Evolutionary conservation across 495 filamentous ascomycete genomes (phyloP).

Genomic region (Xylaria bambusicola): DNA sequence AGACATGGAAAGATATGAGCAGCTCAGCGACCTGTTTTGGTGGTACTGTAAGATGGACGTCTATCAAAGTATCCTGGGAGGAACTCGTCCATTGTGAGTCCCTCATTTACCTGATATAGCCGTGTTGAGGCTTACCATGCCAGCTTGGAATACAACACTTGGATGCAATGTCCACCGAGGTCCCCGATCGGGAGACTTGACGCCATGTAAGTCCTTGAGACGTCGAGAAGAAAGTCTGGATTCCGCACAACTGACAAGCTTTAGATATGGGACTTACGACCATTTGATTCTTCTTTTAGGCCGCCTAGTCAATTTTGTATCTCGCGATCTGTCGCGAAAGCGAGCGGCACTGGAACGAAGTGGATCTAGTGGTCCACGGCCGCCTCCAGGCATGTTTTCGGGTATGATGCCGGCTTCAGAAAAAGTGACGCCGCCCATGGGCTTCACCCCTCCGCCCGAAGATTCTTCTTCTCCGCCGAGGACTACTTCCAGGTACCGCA

Average conservation of each 20-base stretch:
- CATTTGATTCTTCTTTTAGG: conserved; percentile 82
- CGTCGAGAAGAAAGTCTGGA: background rate
- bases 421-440: conserved; percentile 54
- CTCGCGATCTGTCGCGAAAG: conserved; percentile 78
- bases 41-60: conserved; percentile 95
- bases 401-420: conserved; percentile 66
- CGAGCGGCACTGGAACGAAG: conserved; percentile 55
- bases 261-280: conserved; percentile 78
- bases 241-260: conserved; percentile 9
- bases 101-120: background rate
- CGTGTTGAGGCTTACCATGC: conserved; percentile 24
- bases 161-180: conserved; percentile 83
- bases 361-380: conserved; percentile 34
- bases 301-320: conserved; percentile 78
- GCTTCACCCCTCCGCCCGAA: conserved; percentile 53
- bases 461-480: conserved; percentile 32
- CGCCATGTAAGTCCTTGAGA: conserved; percentile 55
- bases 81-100: conserved; percentile 79
- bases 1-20: conserved; percentile 76
- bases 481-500: conserved; percentile 35
- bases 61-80: conserved; percentile 87
- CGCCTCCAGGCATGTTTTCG: conserved; percentile 50
- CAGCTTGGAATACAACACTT: conserved; percentile 77
- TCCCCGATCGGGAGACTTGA: conserved; percentile 76
- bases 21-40: conserved; percentile 89